Conservation (phyloP, 2,329 filamentous ascomycete genomes). For the Drechslerella dactyloides region DNA sequence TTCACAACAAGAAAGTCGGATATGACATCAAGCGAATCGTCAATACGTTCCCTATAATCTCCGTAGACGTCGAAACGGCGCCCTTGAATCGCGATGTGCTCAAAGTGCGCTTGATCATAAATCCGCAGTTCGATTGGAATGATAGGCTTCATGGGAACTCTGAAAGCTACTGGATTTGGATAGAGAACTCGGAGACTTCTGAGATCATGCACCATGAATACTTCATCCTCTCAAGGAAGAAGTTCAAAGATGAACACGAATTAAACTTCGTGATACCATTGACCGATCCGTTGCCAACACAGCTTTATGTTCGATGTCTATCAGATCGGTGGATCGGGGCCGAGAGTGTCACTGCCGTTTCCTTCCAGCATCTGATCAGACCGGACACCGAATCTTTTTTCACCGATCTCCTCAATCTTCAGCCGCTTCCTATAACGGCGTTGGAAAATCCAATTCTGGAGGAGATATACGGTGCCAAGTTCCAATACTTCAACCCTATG, state of each 20-base stretch:
- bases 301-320: constrained; percentile 93
- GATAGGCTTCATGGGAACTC: constrained; percentile 91
- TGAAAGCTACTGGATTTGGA: constrained; percentile 98
- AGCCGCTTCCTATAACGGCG: constrained; percentile 84
- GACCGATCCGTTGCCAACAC: constrained; percentile 87
- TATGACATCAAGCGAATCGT: constrained; percentile 79
- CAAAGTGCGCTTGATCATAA: constrained; percentile 83
- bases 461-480: constrained; percentile 84
- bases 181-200: constrained; percentile 95
- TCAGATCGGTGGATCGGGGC: constrained; percentile 97
- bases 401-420: constrained; percentile 88
- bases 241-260: constrained; percentile 94
- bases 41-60: constrained; percentile 88
- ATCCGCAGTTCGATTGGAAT: constrained; percentile 92
- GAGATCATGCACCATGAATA: constrained; percentile 98
- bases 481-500: constrained; percentile 99
- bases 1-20: constrained; percentile 89
- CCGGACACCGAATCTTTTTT: constrained; percentile 98
- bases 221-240: constrained; percentile 88
- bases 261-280: constrained; percentile 97
- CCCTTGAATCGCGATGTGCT: constrained; percentile 93
- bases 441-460: constrained; percentile 86
- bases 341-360: constrained; percentile 92
- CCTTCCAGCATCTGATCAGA: constrained; percentile 95
- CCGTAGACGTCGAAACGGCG: constrained; percentile 90